These are phyloP conservation scores for Sporothrix inflata DNA, from an alignment of 2,329 filamentous ascomycete genomes.

Conservation along the genomic window DNA sequence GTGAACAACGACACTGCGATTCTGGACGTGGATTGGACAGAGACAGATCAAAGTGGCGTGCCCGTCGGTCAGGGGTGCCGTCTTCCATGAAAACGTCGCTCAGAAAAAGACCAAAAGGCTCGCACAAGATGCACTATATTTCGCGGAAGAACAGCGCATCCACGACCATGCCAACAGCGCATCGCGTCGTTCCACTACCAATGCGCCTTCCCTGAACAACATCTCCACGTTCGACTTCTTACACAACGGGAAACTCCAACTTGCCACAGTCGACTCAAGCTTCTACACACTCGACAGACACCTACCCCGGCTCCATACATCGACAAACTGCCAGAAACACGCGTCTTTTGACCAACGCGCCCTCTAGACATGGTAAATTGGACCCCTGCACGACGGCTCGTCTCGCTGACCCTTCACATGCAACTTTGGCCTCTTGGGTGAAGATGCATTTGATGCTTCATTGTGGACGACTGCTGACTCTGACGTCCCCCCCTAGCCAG, in stretches of 20 bases:
- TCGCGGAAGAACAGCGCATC: neutral
- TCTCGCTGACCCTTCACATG: neutral
- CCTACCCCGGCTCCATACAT: neutral
- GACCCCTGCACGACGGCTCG: neutral
- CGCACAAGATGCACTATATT: neutral
- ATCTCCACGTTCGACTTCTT: neutral
- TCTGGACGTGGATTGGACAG: conserved; percentile 13
- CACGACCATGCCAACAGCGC: neutral
- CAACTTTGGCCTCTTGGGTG: neutral
- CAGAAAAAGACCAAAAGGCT: too few species aligned
- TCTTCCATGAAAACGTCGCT: neutral
- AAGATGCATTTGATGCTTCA: too few species aligned
- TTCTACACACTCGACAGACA: neutral
- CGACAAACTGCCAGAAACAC: neutral
- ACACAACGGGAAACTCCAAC: conserved; percentile 1
- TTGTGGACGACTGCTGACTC: neutral
- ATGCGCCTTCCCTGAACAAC: neutral
- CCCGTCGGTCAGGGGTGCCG: neutral
- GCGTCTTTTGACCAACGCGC: neutral
- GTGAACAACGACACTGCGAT: neutral
- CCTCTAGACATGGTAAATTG: neutral
- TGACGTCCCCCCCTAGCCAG: neutral
- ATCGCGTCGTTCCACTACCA: neutral
- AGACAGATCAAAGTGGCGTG: neutral
- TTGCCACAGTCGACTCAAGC: neutral